phyloP scores from a whole-genome alignment of 2,329 filamentous ascomycete genomes.

The Exophiala mesophila region DNA sequence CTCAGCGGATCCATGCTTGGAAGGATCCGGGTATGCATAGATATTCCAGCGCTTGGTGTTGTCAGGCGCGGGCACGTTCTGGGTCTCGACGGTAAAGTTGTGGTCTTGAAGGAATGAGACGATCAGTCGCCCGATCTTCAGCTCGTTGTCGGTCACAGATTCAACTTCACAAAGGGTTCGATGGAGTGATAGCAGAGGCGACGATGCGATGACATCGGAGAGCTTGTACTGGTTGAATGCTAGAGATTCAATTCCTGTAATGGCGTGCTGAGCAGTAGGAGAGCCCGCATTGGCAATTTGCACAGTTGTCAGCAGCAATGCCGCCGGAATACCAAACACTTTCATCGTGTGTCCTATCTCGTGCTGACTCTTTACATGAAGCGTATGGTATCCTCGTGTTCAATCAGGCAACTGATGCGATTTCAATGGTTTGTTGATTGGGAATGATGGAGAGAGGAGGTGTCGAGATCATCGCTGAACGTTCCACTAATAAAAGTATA shows the following conservation, averaged over 20 bases:
- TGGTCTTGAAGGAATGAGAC: constrained; percentile 58
- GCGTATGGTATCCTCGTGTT: too few relatives aligned
- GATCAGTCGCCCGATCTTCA: constrained; percentile 63
- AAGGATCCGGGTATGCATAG: constrained; percentile 55
- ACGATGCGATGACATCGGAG: constrained; percentile 36
- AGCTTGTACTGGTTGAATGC: constrained; percentile 20
- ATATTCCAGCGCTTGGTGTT: constrained; percentile 63
- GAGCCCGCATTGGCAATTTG: too few relatives aligned
- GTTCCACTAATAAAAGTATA: too few relatives aligned
- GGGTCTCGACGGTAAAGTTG: constrained; percentile 60
- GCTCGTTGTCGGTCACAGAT: constrained; percentile 67
- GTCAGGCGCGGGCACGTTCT: constrained; percentile 36
- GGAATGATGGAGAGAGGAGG: too few relatives aligned
- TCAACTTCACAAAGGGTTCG: constrained; percentile 67
- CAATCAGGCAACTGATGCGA: too few relatives aligned
- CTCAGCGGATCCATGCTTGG: constrained; percentile 18
- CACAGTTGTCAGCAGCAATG: not conserved
- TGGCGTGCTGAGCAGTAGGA: too few relatives aligned
- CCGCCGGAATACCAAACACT: not conserved
- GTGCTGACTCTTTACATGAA: too few relatives aligned
- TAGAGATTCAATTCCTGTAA: not conserved
- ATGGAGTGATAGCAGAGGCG: constrained; percentile 65
- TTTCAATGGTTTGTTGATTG: too few relatives aligned
- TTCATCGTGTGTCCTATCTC: too few relatives aligned
- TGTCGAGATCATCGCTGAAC: too few relatives aligned